Base-by-base conservation (phyloP, 2,329 filamentous ascomycete genomes). In the Alternaria infectoria region DNA sequence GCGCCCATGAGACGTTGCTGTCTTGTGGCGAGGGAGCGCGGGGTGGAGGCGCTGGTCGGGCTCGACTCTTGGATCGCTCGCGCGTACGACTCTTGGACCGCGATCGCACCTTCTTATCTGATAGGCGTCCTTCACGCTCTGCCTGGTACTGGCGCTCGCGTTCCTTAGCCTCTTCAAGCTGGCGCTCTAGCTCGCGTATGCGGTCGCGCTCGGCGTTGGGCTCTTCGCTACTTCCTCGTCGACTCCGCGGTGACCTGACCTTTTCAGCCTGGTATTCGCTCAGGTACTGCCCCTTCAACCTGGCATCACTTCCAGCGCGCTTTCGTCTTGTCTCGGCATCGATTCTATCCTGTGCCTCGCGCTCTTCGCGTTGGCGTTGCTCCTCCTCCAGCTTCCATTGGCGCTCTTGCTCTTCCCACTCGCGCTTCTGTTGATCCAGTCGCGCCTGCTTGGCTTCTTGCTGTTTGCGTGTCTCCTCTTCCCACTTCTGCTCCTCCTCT, bases 211-310 rank as follows among this genome's bases (percentile, higher is more conserved):
- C 87, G 3, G 83, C 80, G 23, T 82, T 83, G 64, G 81, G 86
- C 57, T 84, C 83, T 62, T 80, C 77, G 71, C 73, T 70, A 74
- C 84, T 74, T 69, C 75, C 77, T 55, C 70, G 77, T 45, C 71
- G 77, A 59, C 78, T 81, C 40, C 74, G 75, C 9, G 79, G 69
- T 26, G 75, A 76, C 54, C 69, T 72, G 9, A 74, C 79, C 75
- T 91, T 89, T 69, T 93, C 90, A 19, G 90, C 89, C 77, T 93
- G 91, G 77, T 97, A 97, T 76, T 97, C 91, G 74, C 92, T 95
- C 54, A 97, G 86, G 71, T 90, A 94, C 75, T 97, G 93, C 3
- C 93, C 93, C 64, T 90, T 90, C 21, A 97, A 84, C 65, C 90
- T 88, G 40, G 86, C 85, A 71, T 93, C 90, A 73, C 87, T 90